These are phyloP conservation scores for Anisogramma anomala DNA, from an alignment of 2,329 filamentous ascomycete genomes.

Conservation along the genomic window DNA sequence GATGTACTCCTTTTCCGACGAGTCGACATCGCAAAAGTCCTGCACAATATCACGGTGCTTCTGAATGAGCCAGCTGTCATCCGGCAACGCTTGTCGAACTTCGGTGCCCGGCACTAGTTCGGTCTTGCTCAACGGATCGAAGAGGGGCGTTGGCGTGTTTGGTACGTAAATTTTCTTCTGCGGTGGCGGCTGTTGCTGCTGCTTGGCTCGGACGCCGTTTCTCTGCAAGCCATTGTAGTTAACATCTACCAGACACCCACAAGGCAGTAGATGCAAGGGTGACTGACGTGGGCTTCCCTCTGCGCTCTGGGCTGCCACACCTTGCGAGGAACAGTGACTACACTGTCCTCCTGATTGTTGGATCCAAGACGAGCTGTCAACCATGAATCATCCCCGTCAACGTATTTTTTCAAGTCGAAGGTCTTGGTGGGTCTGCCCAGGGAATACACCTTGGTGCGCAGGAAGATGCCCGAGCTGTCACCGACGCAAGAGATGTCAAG, in stretches of 20 bases:
- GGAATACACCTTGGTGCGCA: constrained; percentile 27
- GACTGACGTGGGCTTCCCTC: constrained; percentile 5
- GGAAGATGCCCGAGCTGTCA: constrained; percentile 12
- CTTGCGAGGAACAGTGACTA: constrained; percentile 2
- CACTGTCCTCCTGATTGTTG: constrained; percentile 21
- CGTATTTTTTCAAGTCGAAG: constrained; percentile 33
- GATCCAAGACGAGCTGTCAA: constrained; percentile 30
- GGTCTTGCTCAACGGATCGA: constrained; percentile 44
- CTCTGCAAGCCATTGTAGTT: neutral
- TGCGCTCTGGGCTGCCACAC: constrained; percentile 3
- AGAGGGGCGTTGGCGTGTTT: constrained; percentile 40
- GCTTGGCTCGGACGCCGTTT: constrained; percentile 12
- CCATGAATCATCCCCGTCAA: constrained; percentile 37
- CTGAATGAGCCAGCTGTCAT: constrained; percentile 44
- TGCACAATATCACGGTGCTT: constrained; percentile 47
- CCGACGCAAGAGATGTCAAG: constrained; percentile 28
- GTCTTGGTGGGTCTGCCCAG: constrained; percentile 31
- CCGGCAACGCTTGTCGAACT: constrained; percentile 32
- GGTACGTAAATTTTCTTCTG: constrained; percentile 34
- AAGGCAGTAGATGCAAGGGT: too few species aligned
- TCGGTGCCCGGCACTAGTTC: constrained; percentile 36
- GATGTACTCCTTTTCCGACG: constrained; percentile 46
- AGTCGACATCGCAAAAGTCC: constrained; percentile 45
- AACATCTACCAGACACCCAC: neutral
- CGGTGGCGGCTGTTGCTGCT: constrained; percentile 13